phyloP scores from a whole-genome alignment of 176 grass and related monocot species.

The Dactylis glomerata region DNA sequence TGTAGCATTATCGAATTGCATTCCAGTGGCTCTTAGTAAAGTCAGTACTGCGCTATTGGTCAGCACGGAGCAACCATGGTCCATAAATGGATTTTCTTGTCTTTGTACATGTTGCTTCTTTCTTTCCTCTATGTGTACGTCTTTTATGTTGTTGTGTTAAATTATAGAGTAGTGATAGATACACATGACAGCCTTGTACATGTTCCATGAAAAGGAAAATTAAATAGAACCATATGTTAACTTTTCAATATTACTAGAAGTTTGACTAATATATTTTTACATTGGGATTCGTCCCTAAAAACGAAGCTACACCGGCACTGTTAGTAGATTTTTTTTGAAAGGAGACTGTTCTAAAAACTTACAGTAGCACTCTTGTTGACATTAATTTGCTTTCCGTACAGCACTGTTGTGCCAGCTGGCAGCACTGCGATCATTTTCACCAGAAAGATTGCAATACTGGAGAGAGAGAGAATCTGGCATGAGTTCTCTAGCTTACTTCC shows the following conservation, averaged over 20 bases:
- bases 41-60: neutral
- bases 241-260: neutral
- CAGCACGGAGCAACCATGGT: neutral
- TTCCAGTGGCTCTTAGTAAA: neutral
- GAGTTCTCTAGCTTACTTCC: conserved; percentile 73
- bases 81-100: neutral
- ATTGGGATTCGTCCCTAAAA: neutral
- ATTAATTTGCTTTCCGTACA: conserved; percentile 30
- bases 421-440: conserved; percentile 68
- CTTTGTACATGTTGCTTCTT: neutral
- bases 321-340: neutral
- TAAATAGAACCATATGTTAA: neutral
- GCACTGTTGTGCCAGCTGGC: conserved; percentile 72
- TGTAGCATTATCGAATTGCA: too few relatives aligned
- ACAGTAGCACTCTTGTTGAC: conserved; percentile 16
- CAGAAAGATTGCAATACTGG: conserved; percentile 67
- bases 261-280: neutral
- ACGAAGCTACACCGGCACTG: neutral
- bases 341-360: neutral
- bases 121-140: neutral
- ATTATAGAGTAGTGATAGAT: neutral
- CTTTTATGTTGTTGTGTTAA: neutral
- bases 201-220: neutral
- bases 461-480: conserved; percentile 83
- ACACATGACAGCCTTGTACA: neutral